A percentile compares a stretch with the other conserved stretches of the same genome.
Evolutionary conservation across 1,139 yeast species (phyloP).

Genomic region (Zygosaccharomyces pseudobailii): DNA sequence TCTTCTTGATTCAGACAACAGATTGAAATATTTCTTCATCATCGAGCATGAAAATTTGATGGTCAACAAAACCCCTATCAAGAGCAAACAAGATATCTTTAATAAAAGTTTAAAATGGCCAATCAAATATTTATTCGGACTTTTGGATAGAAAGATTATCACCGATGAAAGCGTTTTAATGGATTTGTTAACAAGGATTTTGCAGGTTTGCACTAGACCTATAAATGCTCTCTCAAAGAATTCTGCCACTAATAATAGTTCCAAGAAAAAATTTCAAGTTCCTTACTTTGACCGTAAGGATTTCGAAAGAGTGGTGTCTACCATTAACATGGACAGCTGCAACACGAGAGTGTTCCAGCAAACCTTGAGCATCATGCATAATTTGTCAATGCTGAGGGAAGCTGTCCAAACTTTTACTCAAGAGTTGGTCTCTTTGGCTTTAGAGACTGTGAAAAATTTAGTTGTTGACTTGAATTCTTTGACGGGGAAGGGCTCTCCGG

Average conservation of each 20-base stretch:
- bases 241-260: constrained; percentile 18
- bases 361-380: constrained; percentile 78
- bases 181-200: constrained; percentile 69
- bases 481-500: constrained; percentile 42
- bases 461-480: constrained; percentile 54
- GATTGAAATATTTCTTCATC: constrained; percentile 69
- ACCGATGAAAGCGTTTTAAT: constrained; percentile 69
- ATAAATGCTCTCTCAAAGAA: constrained; percentile 47
- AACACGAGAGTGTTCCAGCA: constrained; percentile 82
- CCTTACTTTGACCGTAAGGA: constrained; percentile 66
- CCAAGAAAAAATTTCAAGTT: constrained; percentile 42
- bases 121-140: constrained; percentile 57
- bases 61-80: constrained; percentile 38
- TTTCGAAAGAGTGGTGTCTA: constrained; percentile 58
- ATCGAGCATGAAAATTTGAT: constrained; percentile 72
- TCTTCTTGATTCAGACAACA: constrained; percentile 63
- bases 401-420: constrained; percentile 63
- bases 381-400: constrained; percentile 57
- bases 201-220: constrained; percentile 76
- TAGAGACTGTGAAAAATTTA: constrained; percentile 52
- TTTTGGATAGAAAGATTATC: constrained; percentile 60
- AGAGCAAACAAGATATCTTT: constrained; percentile 37
- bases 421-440: constrained; percentile 67
- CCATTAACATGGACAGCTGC: constrained; percentile 81
- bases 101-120: constrained; percentile 58